Evolutionary conservation across 345 rosid species (phyloP).

Genomic region (Linum tenue): DNA sequence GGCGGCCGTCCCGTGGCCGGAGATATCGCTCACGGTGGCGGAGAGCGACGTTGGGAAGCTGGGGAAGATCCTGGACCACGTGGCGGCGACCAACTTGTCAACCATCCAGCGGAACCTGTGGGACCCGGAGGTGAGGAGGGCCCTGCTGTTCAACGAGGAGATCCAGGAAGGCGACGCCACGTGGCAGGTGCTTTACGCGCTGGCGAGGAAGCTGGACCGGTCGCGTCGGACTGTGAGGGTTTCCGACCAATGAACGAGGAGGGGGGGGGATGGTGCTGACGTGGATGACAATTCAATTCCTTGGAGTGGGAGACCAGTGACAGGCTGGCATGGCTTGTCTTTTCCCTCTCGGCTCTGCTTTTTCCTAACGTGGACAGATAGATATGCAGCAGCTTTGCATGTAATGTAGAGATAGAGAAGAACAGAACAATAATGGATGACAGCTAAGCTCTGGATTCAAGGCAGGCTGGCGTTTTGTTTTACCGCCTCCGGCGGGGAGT

Average conservation of each 20-base stretch:
- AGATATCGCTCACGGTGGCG: slow-evolving; percentile 70
- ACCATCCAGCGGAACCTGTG: slow-evolving; percentile 52
- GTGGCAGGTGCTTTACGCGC: slow-evolving; percentile 57
- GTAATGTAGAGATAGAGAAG: neutral
- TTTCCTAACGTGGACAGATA: neutral
- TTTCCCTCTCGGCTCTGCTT: neutral
- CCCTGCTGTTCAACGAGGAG: slow-evolving; percentile 49
- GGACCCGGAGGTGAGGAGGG: slow-evolving; percentile 53
- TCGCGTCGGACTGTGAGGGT: slow-evolving; percentile 41
- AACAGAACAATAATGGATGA: neutral
- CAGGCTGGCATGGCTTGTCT: neutral
- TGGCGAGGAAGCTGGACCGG: slow-evolving; percentile 42
- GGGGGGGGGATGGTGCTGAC: neutral
- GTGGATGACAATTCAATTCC: neutral
- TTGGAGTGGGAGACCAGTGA: neutral
- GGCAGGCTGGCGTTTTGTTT: neutral
- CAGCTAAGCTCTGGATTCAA: neutral
- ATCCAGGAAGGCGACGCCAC: slow-evolving; percentile 69
- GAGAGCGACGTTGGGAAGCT: slow-evolving; percentile 66
- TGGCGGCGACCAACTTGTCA: slow-evolving; percentile 62
- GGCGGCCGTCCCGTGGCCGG: slow-evolving; percentile 56
- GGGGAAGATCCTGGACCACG: slow-evolving; percentile 54
- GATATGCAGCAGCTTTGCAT: too few relatives aligned
- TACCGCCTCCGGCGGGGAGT: too few relatives aligned
- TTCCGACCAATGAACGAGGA: slow-evolving; percentile 20